These are phyloP conservation scores for Entophlyctis luteolus DNA, from an alignment of 192 early-diverging fungal species.

Conservation along the genomic window DNA sequence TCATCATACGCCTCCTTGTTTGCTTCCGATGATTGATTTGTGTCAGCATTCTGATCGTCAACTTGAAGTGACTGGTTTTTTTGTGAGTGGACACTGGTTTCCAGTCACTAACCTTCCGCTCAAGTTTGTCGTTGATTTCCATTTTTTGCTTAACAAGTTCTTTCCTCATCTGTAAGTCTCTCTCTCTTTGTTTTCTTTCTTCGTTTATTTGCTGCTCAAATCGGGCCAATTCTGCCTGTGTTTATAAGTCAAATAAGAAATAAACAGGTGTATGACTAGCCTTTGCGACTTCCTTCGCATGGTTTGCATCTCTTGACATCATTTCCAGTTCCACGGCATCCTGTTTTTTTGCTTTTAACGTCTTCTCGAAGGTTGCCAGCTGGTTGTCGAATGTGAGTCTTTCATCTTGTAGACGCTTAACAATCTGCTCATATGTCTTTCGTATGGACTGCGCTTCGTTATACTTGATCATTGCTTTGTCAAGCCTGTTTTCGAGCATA, in stretches of 20 bases:
- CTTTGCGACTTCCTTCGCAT: constrained; percentile 61
- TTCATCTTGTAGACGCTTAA: constrained; percentile 58
- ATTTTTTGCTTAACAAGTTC: constrained; percentile 61
- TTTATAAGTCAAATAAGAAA: background rate
- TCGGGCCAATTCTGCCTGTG: constrained; percentile 47
- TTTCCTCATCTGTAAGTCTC: constrained; percentile 47
- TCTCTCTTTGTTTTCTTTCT: constrained; percentile 57
- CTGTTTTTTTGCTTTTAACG: constrained; percentile 50
- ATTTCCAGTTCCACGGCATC: constrained; percentile 55
- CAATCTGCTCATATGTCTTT: constrained; percentile 61
- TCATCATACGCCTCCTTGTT: constrained; percentile 54
- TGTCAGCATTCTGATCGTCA: constrained; percentile 43
- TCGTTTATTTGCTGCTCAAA: constrained; percentile 63
- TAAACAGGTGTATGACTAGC: constrained; percentile 6
- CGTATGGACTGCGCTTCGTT: constrained; percentile 61
- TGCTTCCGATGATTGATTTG: constrained; percentile 20
- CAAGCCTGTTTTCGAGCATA: constrained; percentile 56
- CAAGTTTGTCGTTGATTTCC: constrained; percentile 53
- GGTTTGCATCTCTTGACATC: constrained; percentile 60
- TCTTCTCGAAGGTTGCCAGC: constrained; percentile 59
- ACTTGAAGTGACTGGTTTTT: constrained; percentile 34
- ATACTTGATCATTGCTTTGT: constrained; percentile 65
- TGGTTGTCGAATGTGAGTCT: constrained; percentile 59
- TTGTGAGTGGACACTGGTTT: constrained; percentile 2
- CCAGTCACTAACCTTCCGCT: constrained; percentile 40